Percentiles rank a stretch among this genome's conserved stretches.
Evolutionary conservation across 73 alveolate species (phyloP).

Genomic region (Uronychia setigera): DNA sequence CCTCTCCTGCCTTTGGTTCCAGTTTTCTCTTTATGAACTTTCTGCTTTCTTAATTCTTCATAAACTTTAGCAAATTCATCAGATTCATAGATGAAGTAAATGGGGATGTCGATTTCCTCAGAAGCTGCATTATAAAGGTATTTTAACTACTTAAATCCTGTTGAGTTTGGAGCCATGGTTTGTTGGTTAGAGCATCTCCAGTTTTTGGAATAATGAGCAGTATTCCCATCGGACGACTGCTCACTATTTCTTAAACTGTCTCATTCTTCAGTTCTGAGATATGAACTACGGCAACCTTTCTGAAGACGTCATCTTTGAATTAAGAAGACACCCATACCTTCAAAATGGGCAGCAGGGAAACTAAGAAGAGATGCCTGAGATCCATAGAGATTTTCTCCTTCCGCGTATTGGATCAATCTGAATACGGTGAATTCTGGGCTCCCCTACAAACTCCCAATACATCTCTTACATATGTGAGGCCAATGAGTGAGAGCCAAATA

Average conservation of each 20-base stretch:
- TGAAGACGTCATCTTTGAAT: not conserved
- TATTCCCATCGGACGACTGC: not conserved
- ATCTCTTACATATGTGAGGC: too few relatives aligned
- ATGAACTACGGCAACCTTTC: not conserved
- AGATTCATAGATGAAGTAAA: slow-evolving; percentile 10
- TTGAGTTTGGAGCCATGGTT: not conserved
- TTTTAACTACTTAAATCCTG: not conserved
- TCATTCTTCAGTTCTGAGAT: not conserved
- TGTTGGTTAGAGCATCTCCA: not conserved
- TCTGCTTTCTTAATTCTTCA: slow-evolving; percentile 1
- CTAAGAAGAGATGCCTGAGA: slow-evolving; percentile 3
- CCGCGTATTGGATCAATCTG: slow-evolving; percentile 7
- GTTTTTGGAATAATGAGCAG: slow-evolving; percentile 12
- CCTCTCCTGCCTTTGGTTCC: not conserved
- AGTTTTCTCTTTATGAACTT: not conserved
- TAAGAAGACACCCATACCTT: not conserved
- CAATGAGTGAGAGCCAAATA: too few relatives aligned
- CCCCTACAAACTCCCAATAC: too few relatives aligned
- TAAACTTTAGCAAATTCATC: not conserved
- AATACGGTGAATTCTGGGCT: not conserved
- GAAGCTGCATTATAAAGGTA: slow-evolving; percentile 4
- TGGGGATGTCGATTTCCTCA: not conserved
- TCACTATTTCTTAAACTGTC: not conserved
- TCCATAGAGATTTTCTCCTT: slow-evolving; percentile 1
- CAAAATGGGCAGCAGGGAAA: not conserved